Percentiles rank a stretch among this genome's conserved stretches.
Conservation (phyloP, 805 yeast species). For the Kockiozyma suomiensis region DNA sequence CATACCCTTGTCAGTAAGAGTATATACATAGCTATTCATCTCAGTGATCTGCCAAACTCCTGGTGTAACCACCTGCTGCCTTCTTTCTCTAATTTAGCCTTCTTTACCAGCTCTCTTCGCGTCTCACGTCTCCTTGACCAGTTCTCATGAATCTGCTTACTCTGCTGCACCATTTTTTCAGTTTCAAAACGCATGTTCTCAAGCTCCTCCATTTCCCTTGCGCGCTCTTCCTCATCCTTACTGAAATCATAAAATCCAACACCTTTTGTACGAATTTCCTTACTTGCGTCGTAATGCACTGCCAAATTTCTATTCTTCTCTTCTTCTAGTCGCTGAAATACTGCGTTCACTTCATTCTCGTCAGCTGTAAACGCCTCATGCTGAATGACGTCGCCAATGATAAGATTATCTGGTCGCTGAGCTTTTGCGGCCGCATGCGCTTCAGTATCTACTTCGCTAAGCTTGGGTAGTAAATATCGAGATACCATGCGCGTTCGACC, state of each 20-base stretch:
- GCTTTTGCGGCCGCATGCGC: slow-evolving; percentile 16
- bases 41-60: neutral
- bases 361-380: slow-evolving; percentile 31
- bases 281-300: slow-evolving; percentile 35
- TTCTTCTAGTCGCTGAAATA: slow-evolving; percentile 24
- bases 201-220: slow-evolving; percentile 31
- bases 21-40: neutral
- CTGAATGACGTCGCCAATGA: slow-evolving; percentile 36
- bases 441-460: slow-evolving; percentile 7
- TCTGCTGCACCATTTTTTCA: neutral
- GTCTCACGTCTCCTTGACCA: slow-evolving; percentile 18
- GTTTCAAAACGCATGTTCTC: slow-evolving; percentile 32
- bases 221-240: slow-evolving; percentile 28
- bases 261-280: slow-evolving; percentile 35
- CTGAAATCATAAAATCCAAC: slow-evolving; percentile 37
- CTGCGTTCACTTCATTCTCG: slow-evolving; percentile 32
- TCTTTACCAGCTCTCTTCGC: slow-evolving; percentile 9
- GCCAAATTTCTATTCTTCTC: slow-evolving; percentile 6
- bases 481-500: slow-evolving; percentile 35
- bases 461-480: slow-evolving; percentile 9
- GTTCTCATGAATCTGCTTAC: slow-evolving; percentile 7
- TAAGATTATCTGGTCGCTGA: slow-evolving; percentile 28
- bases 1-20: neutral
- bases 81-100: slow-evolving; percentile 12
- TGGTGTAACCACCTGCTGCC: slow-evolving; percentile 13